These are phyloP conservation scores for Boletus speciosus DNA, from an alignment of 768 basidiomycete species.

Conservation along the genomic window DNA sequence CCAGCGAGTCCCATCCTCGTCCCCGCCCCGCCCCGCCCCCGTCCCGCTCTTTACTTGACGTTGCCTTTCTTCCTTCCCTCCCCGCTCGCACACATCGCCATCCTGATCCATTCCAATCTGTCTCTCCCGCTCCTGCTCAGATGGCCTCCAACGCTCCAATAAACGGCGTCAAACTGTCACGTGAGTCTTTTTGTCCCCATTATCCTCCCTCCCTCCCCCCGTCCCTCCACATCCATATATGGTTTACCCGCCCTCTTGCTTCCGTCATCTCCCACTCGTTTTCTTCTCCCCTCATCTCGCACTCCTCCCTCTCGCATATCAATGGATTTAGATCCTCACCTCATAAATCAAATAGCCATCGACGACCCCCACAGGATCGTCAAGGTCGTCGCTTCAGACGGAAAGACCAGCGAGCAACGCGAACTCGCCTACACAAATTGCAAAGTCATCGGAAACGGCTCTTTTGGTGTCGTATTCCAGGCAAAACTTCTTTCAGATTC, in stretches of 20 bases:
- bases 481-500: conserved; percentile 75
- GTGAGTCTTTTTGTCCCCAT: conserved; percentile 45
- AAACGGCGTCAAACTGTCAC: conserved; percentile 84
- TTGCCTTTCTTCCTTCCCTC: not conserved
- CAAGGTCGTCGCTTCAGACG: conserved; percentile 92
- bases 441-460: conserved; percentile 98
- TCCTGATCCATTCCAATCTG: conserved; percentile 13
- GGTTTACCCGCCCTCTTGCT: conserved; percentile 24
- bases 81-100: conserved; percentile 9
- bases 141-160: conserved; percentile 80
- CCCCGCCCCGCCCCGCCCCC: conserved; percentile 8
- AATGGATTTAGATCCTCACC: conserved; percentile 27
- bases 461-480: conserved; percentile 98
- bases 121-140: conserved; percentile 21
- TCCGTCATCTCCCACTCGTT: conserved; percentile 33
- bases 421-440: conserved; percentile 94
- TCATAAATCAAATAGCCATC: conserved; percentile 49
- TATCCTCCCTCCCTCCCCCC: conserved; percentile 15
- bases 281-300: conserved; percentile 35
- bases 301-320: conserved; percentile 12
- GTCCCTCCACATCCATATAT: conserved; percentile 27
- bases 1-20: conserved; percentile 6
- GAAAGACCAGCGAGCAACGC: conserved; percentile 84
- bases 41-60: not conserved
- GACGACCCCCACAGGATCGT: conserved; percentile 97